These are phyloP conservation scores for Mimosa pudica DNA, from an alignment of 306 rosid species.

Conservation along the genomic window DNA sequence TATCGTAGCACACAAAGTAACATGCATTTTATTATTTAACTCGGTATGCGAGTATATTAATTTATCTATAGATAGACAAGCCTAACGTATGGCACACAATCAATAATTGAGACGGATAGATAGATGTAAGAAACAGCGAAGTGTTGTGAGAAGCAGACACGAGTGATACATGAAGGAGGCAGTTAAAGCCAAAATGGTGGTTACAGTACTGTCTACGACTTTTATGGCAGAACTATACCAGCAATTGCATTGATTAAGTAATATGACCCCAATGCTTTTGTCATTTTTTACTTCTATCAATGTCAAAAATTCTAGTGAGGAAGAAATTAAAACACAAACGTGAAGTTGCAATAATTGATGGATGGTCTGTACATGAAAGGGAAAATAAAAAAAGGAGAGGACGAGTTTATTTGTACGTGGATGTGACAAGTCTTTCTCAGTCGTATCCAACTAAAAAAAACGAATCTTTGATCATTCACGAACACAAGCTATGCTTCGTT, in stretches of 20 bases:
- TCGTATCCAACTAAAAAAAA: not conserved
- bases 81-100: not conserved
- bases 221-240: not conserved
- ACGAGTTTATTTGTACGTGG: not conserved
- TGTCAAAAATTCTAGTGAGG: not conserved
- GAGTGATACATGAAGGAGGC: not conserved
- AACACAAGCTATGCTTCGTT: not conserved
- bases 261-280: constrained; percentile 5
- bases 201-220: not conserved
- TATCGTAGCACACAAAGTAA: too few species aligned
- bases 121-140: not conserved
- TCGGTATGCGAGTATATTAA: not conserved
- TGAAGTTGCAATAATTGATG: not conserved
- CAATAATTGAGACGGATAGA: constrained; percentile 2
- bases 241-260: not conserved
- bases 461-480: not conserved
- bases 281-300: constrained; percentile 19
- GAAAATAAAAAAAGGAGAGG: not conserved
- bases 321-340: not conserved
- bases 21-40: not conserved
- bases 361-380: not conserved
- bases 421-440: constrained; percentile 4
- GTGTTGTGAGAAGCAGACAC: not conserved
- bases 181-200: constrained; percentile 19
- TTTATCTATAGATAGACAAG: not conserved